Base-by-base conservation (phyloP, 2,329 filamentous ascomycete species). In the Stylonectria norvegica region DNA sequence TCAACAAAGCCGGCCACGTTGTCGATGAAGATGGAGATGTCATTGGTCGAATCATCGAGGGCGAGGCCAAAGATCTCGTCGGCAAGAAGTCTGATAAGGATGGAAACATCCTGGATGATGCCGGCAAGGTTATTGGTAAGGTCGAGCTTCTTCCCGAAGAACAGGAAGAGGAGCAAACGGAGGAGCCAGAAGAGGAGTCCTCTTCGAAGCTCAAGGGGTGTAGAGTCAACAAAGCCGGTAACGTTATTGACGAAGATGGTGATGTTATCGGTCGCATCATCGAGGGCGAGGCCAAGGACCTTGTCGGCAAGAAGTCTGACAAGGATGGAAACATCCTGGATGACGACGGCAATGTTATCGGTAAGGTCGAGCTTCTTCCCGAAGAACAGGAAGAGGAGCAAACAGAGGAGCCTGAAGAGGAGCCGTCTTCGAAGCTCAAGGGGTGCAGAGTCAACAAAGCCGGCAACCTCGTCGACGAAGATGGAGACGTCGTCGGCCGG, bases 261-360 rank as follows among this genome's bases (percentile, higher is more conserved):
- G n/a, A n/a, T n/a, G n/a, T n/a, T n/a, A n/a, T n/a, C n/a, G n/a
- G n/a, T n/a, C n/a, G n/a, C n/a, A n/a, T n/a, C n/a, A n/a, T 59
- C 11, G 66, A 65, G 9, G 64, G 62, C n/a, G 61, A 66, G 17
- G 59, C 68, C 4, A 41, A 38, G 10, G n/a, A 38, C 11, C 37
- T 23, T 4, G 34, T 44, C 5, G 38, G 40, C 1, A 39, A 49
- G 9, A 30, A 48, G 1, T 29, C 16, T 9, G n/a, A 80, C 64
- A 79, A 81, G 58, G 58, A 68, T 4, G 77, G 77, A 36, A 78
- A 79, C 33, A 67, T 79, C 17, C 68, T 77, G 25, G 69, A 76
- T 48, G 66, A 73, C 5, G 66, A 73, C 36, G 72, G 73, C 23
- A n/a, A n/a, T n/a, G n/a, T n/a, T n/a, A n/a, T n/a, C n/a, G n/a